Evolutionary conservation across 306 rosid genomes (phyloP).

Genomic region (Pterocarpus santalinus): DNA sequence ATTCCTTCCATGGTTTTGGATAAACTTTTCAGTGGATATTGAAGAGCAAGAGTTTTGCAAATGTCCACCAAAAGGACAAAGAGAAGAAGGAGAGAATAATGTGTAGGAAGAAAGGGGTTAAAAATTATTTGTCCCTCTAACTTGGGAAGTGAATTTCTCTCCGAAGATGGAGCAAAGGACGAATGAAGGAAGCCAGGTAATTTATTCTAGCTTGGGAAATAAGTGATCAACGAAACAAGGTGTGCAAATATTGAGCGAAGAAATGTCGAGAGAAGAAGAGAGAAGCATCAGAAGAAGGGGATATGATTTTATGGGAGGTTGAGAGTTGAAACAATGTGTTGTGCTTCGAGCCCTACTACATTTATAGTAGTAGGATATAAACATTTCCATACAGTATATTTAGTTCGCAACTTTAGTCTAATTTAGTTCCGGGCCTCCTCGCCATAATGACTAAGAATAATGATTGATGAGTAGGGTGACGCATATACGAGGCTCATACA

Average conservation of each 20-base stretch:
- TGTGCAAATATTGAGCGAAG: too few relatives aligned
- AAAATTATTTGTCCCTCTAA: neutral
- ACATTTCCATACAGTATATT: neutral
- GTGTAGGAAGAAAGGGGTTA: slow-evolving; percentile 29
- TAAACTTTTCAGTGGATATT: neutral
- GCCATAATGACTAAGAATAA: too few relatives aligned
- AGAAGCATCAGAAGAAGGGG: neutral
- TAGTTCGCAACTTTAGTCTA: too few relatives aligned
- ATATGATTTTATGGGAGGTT: neutral
- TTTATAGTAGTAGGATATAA: slow-evolving; percentile 1
- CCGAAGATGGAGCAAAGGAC: neutral
- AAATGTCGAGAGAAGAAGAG: neutral
- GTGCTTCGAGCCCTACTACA: neutral
- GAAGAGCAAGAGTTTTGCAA: neutral
- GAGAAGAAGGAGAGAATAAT: neutral
- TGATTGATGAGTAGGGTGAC: too few relatives aligned
- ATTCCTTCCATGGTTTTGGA: slow-evolving; percentile 53
- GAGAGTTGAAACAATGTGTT: slow-evolving; percentile 6
- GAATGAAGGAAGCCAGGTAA: neutral
- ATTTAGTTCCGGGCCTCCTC: too few relatives aligned
- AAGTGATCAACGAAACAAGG: too few relatives aligned
- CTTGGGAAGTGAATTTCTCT: neutral
- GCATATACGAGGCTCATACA: too few relatives aligned
- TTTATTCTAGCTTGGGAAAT: neutral
- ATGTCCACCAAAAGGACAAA: too few relatives aligned